Evolutionary conservation across 768 basidiomycete species (phyloP).

Genomic region (Tubosaeta brunneosetosa): DNA sequence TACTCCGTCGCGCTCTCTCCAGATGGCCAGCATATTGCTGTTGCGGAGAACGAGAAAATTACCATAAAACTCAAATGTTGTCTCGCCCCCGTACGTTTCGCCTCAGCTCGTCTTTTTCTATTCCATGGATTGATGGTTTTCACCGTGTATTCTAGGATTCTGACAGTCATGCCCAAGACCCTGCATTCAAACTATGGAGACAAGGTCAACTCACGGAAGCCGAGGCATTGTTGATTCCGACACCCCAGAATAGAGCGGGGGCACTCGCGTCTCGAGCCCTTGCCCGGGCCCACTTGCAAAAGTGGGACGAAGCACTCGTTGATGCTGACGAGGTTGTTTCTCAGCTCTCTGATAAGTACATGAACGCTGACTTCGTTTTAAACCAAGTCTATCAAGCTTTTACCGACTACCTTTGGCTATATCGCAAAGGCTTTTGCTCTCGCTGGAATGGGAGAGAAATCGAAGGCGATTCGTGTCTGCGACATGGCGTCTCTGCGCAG

Average conservation of each 20-base stretch:
- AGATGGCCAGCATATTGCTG: background rate
- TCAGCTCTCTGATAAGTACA: background rate
- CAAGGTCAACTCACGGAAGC: background rate
- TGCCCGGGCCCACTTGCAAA: background rate
- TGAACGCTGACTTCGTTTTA: background rate
- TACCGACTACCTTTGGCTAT: background rate
- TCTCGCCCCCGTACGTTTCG: too few relatives aligned
- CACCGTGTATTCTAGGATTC: background rate
- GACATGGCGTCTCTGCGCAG: background rate
- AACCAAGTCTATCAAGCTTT: background rate
- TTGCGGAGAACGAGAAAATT: background rate
- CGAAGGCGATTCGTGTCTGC: background rate
- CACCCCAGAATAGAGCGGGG: background rate
- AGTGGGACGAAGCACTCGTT: background rate
- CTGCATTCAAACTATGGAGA: background rate
- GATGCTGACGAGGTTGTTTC: background rate
- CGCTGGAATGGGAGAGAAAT: background rate
- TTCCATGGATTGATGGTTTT: background rate
- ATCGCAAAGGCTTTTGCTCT: background rate
- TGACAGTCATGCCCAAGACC: background rate
- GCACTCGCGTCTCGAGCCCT: slow-evolving; percentile 1
- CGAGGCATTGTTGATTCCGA: background rate
- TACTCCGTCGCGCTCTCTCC: background rate
- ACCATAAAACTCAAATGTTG: background rate
- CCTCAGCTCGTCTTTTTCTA: background rate